Conservation (phyloP, 768 basidiomycete species). For the Podaxis mareebaensis region DNA sequence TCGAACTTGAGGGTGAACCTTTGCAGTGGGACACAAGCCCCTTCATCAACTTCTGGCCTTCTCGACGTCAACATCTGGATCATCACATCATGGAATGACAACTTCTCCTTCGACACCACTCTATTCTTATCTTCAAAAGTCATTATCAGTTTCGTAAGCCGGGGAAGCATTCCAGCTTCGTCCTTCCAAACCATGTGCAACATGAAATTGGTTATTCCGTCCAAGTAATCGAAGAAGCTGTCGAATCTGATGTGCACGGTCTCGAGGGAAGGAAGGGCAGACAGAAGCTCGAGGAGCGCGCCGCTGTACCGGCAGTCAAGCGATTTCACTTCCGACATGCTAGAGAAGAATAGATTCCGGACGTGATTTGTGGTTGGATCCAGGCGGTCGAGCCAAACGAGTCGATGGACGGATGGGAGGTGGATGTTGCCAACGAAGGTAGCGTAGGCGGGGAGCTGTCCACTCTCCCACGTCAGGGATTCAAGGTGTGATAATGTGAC, state of each 20-base stretch:
- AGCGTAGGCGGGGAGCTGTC: background rate
- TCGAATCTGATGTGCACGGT: background rate
- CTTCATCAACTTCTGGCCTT: background rate
- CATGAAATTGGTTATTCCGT: background rate
- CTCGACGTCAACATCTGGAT: background rate
- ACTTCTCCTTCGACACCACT: constrained; percentile 1
- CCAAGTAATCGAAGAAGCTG: background rate
- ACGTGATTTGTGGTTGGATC: background rate
- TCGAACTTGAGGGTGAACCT: background rate
- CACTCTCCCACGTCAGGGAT: background rate
- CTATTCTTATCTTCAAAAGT: background rate
- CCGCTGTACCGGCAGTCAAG: background rate
- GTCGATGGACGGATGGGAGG: constrained; percentile 3
- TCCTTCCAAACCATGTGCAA: background rate
- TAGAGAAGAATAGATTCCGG: constrained; percentile 1
- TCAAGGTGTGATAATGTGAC: background rate
- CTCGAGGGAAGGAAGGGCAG: background rate
- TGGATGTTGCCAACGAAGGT: background rate
- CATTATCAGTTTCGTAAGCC: background rate
- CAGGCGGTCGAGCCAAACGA: background rate
- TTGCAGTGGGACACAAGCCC: background rate
- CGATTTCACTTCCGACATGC: background rate
- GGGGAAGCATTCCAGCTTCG: background rate
- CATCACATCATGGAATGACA: constrained; percentile 5
- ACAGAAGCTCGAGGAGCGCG: background rate